Percentiles rank a stretch among this genome's conserved stretches.
Conservation (phyloP, 192 early-diverging fungal species). For the Oehlia diaphana region DNA sequence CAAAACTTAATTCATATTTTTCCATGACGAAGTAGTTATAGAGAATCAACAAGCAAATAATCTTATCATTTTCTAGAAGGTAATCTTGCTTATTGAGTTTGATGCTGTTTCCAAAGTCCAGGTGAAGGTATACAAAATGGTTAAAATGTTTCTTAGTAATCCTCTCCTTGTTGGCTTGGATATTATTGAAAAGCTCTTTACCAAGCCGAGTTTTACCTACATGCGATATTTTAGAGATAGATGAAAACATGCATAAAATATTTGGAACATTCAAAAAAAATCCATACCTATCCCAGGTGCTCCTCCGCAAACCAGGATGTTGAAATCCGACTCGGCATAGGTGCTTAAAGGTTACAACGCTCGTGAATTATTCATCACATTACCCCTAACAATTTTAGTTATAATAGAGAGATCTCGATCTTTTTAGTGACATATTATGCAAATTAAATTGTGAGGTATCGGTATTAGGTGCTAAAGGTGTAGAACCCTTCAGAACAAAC, state of each 20-base stretch:
- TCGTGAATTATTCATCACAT: too few species aligned
- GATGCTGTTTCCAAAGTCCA: conserved; percentile 3
- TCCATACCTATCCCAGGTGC: conserved; percentile 30
- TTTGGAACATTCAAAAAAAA: neutral
- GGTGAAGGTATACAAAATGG: conserved; percentile 25
- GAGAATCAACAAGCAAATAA: conserved; percentile 24
- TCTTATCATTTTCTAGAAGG: neutral
- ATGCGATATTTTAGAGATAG: conserved; percentile 14
- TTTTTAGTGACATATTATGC: too few species aligned
- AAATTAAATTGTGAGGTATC: too few species aligned
- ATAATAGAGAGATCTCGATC: too few species aligned
- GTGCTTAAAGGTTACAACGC: too few species aligned
- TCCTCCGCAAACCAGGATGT: conserved; percentile 30
- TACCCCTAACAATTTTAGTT: too few species aligned
- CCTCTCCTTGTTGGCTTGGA: neutral
- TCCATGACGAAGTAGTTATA: conserved; percentile 14
- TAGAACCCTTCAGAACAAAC: too few species aligned
- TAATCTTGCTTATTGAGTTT: neutral
- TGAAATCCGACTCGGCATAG: neutral
- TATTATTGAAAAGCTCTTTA: conserved; percentile 23
- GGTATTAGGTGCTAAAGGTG: too few species aligned
- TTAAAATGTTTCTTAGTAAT: neutral
- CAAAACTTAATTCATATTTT: conserved; percentile 26
- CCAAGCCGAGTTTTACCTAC: conserved; percentile 31
- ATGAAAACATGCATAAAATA: conserved; percentile 18